These are phyloP conservation scores for Ophiosphaerella herpotricha DNA, from an alignment of 2,329 filamentous ascomycete species.

Conservation along the genomic window DNA sequence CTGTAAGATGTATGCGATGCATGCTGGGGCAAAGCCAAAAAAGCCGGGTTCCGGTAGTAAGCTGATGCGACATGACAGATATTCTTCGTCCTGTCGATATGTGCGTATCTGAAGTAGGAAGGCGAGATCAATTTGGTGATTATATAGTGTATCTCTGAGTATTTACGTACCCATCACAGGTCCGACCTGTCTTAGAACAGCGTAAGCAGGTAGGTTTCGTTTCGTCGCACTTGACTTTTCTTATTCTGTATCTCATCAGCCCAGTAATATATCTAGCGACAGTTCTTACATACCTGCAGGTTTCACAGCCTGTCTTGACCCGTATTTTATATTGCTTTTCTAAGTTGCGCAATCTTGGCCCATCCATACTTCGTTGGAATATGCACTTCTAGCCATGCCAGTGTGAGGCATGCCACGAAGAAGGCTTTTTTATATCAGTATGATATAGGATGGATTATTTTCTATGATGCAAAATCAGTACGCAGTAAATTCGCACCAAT, in stretches of 20 bases:
- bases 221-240: conserved; percentile 46
- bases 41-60: conserved; percentile 29
- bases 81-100: conserved; percentile 14
- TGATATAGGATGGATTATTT: no score
- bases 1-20: conserved; percentile 8
- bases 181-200: conserved; percentile 45
- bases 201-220: conserved; percentile 36
- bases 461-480: no score
- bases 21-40: conserved; percentile 31
- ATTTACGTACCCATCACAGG: conserved; percentile 39
- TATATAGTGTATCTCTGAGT: conserved; percentile 19
- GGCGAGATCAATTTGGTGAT: background rate
- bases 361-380: conserved; percentile 20
- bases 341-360: conserved; percentile 26
- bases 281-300: conserved; percentile 27
- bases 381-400: no score
- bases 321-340: conserved; percentile 36
- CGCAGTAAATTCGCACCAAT: no score
- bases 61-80: conserved; percentile 22
- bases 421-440: no score
- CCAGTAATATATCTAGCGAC: no score
- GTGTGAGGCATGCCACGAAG: no score
- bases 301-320: conserved; percentile 38
- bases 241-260: conserved; percentile 19
- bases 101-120: conserved; percentile 31